Evolutionary conservation across 2,329 filamentous ascomycete species (phyloP), one percentile per base, ranked within the genome.

Genomic region (Venturia oleaginea): DNA sequence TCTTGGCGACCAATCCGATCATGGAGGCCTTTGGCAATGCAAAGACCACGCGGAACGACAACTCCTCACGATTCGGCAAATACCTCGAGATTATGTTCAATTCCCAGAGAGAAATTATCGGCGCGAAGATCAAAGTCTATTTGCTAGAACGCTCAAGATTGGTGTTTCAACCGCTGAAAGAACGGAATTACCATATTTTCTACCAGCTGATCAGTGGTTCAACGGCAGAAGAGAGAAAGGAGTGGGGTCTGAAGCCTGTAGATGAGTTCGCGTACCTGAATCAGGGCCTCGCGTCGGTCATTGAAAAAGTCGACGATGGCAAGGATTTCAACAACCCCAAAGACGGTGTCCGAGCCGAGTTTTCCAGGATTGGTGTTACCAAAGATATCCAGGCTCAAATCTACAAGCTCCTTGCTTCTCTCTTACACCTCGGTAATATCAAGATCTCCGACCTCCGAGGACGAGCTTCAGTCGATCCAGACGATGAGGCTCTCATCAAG

Each of bases 1-100:
- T 99, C 73, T 80, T 99, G 69, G 94, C 94, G 37, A 99, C 94
- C 63, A 99, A 99, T 76, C 94, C 94, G 46, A 96, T 99, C 75
- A 99, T 99, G 94, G 94, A 99, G 84, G 93, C 94, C 40, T 99
- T 99, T 74, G 94, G 94, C 75, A 99, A 99, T 80, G 94, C 94
- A 64, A 99, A 99, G 80, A 99, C 94, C n/a, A 99, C 94, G 13
- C 85, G 94, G 75, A 99, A 99, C 79, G 94, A 99, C 79, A 99
- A 99, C 79, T 99, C 94, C 55, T 99, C 94, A 51, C 86, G 94
- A 72, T 99, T 99, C 77, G 94, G 94, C 76, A 99, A 99, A 82
- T 99, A 99, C 77, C 97, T 99, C 71, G 94, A 99, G 80, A 99
- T 99, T 75, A 93, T 97, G 91, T 99, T 99, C 76, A 92, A 97